Base-by-base conservation (phyloP, 129 eudicot genomes). In the Solidago caesia region DNA sequence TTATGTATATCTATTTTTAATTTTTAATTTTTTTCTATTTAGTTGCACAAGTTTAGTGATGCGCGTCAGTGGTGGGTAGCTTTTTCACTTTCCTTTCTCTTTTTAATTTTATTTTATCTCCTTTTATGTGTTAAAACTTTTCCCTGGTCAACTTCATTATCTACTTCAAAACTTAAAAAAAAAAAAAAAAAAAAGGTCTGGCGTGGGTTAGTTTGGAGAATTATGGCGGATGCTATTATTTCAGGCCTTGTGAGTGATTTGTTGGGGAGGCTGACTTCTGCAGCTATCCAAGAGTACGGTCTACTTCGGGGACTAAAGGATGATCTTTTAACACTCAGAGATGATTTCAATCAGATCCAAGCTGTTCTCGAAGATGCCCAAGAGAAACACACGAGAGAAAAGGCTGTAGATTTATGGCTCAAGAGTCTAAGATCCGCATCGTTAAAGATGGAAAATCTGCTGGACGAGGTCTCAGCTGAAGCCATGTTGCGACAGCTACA, bases 361-460 rank as follows among this genome's bases (percentile, higher is more conserved):
- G 67, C 33, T 14, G 73, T 75, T 66, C 79, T 66, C 56, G 44
- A 43, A 9, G 79, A 75, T 51, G 72, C 72, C 41, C 53, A 75
- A 53, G 66, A 49, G 45, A 64, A 64, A 42, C 64, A 42, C 8
- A 52, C 0, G 27, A 41, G 52, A 44, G 27, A 75, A 33, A 52
- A 42, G 43, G 57, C 44, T 65, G 73, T 75, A 13, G 29, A 65
- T 27, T 41, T 46, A 42, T 75, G 79, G 79, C 65, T 75, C n/a
- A 45, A 52, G 41, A 55, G 45, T 13, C 79, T 75, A 7, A 75
- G 52, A 66, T 52, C 67, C 12, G 44, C 67, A 29, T 33, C 44
- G 14, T 62, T 62, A 43, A 33, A 6, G 15, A 13, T 62, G 16
- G 67, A 62, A 6, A 62, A 62, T 13, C 4, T 62, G 21, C 14